Conservation (phyloP, 2,329 filamentous ascomycete genomes). For the Sclerotinia spermophila region DNA sequence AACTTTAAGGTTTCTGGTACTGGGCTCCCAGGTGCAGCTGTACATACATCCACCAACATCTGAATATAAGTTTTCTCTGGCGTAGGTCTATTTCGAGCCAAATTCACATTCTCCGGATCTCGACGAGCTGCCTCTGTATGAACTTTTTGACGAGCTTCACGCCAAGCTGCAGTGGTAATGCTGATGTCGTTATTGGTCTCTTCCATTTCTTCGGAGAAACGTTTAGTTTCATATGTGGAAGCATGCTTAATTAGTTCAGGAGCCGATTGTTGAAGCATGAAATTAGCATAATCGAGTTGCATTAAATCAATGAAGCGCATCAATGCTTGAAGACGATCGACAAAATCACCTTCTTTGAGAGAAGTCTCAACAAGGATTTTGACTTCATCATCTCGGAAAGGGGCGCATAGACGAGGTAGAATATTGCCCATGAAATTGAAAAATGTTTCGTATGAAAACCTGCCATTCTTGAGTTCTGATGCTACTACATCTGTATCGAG, state of each 20-base stretch:
- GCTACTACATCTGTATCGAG: conserved; percentile 69
- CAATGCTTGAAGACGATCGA: conserved; percentile 71
- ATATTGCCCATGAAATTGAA: conserved; percentile 72
- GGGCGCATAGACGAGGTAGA: conserved; percentile 75
- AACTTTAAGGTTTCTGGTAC: conserved; percentile 72
- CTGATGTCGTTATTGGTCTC: conserved; percentile 50
- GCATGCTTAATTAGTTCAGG: conserved; percentile 69
- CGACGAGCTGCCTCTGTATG: conserved; percentile 62
- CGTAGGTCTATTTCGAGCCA: conserved; percentile 59
- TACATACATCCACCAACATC: conserved; percentile 70
- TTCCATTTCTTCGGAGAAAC: conserved; percentile 64
- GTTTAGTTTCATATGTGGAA: conserved; percentile 68
- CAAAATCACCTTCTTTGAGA: conserved; percentile 58
- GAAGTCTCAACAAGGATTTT: conserved; percentile 63
- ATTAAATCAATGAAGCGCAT: conserved; percentile 74
- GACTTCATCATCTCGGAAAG: conserved; percentile 73
- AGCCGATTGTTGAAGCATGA: conserved; percentile 67
- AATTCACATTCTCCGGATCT: conserved; percentile 64
- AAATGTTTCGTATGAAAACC: conserved; percentile 78
- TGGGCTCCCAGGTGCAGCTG: conserved; percentile 55
- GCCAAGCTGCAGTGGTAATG: conserved; percentile 64
- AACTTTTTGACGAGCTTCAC: conserved; percentile 59
- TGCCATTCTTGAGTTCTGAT: conserved; percentile 65
- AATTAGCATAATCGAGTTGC: conserved; percentile 79
- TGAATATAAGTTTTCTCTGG: conserved; percentile 71